Percentiles rank a stretch among this genome's conserved stretches.
Conservation (phyloP, 2,329 filamentous ascomycete genomes). For the Colletotrichum sp. region DNA sequence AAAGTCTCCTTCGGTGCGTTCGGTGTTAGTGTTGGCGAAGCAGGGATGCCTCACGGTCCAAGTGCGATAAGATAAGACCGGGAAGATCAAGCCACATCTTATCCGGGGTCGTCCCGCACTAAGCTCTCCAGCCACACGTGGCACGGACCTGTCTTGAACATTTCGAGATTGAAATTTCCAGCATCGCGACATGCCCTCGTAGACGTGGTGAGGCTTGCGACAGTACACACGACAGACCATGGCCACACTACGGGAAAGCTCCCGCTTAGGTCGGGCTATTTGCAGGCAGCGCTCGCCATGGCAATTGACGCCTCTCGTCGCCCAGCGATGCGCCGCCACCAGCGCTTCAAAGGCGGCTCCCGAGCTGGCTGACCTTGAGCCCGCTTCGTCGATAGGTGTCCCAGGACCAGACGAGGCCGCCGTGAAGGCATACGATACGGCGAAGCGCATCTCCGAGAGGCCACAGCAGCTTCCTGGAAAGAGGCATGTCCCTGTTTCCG, state of each 20-base stretch:
- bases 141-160: conserved; percentile 18
- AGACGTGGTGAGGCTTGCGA: conserved; percentile 10
- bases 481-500: conserved; percentile 40
- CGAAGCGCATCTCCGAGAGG: conserved; percentile 38
- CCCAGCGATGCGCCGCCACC: conserved; percentile 52
- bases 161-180: conserved; percentile 23
- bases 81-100: background rate
- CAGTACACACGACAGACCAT: conserved; percentile 32
- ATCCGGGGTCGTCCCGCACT: background rate
- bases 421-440: conserved; percentile 45
- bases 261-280: conserved; percentile 38
- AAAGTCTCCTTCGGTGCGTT: background rate
- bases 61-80: background rate
- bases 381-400: conserved; percentile 52
- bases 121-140: conserved; percentile 7
- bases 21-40: background rate
- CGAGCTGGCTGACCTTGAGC: conserved; percentile 54
- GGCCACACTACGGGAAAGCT: conserved; percentile 46
- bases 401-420: conserved; percentile 43
- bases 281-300: conserved; percentile 31
- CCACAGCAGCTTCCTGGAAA: conserved; percentile 49
- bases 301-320: conserved; percentile 23
- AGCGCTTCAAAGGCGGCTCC: conserved; percentile 40
- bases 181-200: conserved; percentile 15
- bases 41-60: background rate